Evolutionary conservation across 1,284 basidiomycete species (phyloP).

Genomic region (Trichosporon sp.): DNA sequence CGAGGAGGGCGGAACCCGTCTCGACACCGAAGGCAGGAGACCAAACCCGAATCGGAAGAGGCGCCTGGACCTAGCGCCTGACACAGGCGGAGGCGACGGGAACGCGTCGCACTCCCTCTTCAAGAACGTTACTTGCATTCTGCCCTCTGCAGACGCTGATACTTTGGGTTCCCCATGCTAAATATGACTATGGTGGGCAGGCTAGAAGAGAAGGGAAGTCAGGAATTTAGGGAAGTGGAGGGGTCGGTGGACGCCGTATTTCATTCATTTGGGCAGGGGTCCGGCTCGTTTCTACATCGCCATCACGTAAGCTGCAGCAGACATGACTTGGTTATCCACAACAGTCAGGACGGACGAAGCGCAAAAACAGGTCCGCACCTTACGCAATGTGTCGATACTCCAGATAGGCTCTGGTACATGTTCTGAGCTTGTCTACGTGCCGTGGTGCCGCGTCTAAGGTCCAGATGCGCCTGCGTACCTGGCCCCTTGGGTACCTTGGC

Average conservation of each 20-base stretch:
- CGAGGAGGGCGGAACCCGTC: background rate
- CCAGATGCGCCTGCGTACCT: background rate
- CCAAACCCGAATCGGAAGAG: background rate
- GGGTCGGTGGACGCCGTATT: background rate
- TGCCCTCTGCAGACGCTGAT: background rate
- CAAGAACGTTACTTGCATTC: background rate
- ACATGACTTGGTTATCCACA: background rate
- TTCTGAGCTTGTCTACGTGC: background rate
- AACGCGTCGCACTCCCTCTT: slow-evolving; percentile 8
- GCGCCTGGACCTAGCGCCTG: background rate
- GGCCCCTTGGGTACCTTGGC: background rate
- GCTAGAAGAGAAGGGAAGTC: background rate
- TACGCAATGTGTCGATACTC: background rate
- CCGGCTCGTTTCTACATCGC: background rate
- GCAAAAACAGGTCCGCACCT: background rate
- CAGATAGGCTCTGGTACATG: background rate
- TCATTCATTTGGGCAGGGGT: background rate
- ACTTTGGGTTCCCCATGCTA: slow-evolving; percentile 4
- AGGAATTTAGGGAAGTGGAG: background rate
- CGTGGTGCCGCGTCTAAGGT: background rate
- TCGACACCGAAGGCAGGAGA: background rate
- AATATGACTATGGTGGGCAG: background rate
- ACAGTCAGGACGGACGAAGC: background rate
- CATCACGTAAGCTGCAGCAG: background rate
- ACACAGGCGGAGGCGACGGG: slow-evolving; percentile 12